These are phyloP conservation scores for Sechiopsis laciniata DNA, from an alignment of 306 rosid genomes.

Conservation along the genomic window DNA sequence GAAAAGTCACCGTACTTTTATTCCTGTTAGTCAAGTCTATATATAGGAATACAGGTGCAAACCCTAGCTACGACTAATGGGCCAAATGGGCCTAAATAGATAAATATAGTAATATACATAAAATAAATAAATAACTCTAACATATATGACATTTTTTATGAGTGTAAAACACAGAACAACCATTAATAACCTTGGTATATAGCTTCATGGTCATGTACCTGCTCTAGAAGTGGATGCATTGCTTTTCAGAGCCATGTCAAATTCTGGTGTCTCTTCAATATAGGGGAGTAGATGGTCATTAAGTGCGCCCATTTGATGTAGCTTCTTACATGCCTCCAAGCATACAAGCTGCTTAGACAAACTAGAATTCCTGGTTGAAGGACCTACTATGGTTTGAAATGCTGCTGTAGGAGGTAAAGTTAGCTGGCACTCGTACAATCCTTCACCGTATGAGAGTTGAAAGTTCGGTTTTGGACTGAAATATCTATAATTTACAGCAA, in stretches of 20 bases:
- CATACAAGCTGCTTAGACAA: constrained; percentile 72
- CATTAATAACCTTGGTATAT: constrained; percentile 18
- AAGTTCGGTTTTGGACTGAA: constrained; percentile 49
- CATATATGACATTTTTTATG: not conserved
- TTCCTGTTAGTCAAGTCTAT: too few relatives aligned
- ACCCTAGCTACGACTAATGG: too few relatives aligned
- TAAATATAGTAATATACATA: too few relatives aligned
- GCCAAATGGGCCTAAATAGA: too few relatives aligned
- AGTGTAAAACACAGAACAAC: constrained; percentile 6
- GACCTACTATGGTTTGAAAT: constrained; percentile 62
- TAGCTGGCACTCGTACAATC: constrained; percentile 47
- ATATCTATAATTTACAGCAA: constrained; percentile 45
- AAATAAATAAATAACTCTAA: too few relatives aligned
- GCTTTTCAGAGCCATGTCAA: constrained; percentile 30
- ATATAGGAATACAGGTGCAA: too few relatives aligned
- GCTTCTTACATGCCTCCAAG: constrained; percentile 86
- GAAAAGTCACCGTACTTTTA: too few relatives aligned
- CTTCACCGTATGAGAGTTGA: constrained; percentile 35
- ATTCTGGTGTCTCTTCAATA: constrained; percentile 37
- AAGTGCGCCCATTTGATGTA: constrained; percentile 76
- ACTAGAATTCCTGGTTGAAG: constrained; percentile 43
- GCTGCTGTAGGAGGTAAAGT: constrained; percentile 70
- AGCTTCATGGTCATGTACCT: constrained; percentile 34
- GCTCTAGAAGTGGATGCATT: constrained; percentile 53
- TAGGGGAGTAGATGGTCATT: constrained; percentile 71